These are phyloP conservation scores for Avena atlantica DNA, from an alignment of 176 grass and related monocot genomes.

Conservation along the genomic window DNA sequence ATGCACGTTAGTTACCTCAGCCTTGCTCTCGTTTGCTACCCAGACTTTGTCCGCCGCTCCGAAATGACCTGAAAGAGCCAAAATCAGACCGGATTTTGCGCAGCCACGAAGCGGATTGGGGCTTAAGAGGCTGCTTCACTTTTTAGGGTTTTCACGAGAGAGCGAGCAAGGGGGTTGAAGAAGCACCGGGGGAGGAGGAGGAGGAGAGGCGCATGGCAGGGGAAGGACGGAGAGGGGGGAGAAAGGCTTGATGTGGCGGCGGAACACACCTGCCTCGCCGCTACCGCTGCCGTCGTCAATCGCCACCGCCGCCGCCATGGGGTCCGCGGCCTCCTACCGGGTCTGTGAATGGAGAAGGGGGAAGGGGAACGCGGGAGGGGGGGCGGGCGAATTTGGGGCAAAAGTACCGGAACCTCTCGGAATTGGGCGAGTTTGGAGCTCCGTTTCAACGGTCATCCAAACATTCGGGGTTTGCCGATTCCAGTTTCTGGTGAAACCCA, in stretches of 20 bases:
- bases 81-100: neutral
- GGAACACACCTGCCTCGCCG: conserved; percentile 17
- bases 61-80: conserved; percentile 15
- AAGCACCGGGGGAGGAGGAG: neutral
- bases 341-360: neutral
- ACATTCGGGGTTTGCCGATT: too few species aligned
- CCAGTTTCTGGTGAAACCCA: too few species aligned
- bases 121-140: neutral
- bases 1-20: conserved; percentile 6
- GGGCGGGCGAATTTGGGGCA: neutral
- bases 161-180: neutral
- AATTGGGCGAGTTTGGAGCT: neutral
- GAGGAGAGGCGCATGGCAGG: neutral
- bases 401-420: neutral
- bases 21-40: neutral
- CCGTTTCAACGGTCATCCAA: neutral
- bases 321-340: neutral
- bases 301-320: neutral
- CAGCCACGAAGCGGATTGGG: neutral
- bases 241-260: neutral
- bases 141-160: conserved; percentile 13
- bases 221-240: neutral
- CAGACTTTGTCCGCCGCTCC: neutral
- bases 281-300: neutral
- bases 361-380: neutral